Evolutionary conservation across 2,329 filamentous ascomycete genomes (phyloP), one percentile per base, ranked within the genome.

Genomic region (Calonectria pauciramosa): DNA sequence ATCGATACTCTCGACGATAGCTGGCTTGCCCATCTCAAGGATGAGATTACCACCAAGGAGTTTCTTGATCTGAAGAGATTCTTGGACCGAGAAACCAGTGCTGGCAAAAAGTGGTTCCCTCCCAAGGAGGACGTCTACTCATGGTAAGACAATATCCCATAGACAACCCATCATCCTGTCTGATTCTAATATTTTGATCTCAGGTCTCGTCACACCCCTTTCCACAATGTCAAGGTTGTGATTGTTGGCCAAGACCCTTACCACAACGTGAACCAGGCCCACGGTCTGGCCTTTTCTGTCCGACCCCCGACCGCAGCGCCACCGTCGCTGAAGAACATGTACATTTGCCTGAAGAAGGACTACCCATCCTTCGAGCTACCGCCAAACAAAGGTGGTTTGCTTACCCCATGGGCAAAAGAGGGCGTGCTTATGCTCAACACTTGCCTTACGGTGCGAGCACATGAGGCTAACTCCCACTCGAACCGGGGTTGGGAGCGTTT

Each of bases 201-300:
- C 41, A 98, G 96, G 96, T 98, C 96, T 75, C 94, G 96, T 32
- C 94, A 98, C 84, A 98, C 96, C 0, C 96, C 97, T 10, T 93
- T 99, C 80, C 88, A 93, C 87, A 93, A 90, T 18, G 96, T 99
- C 84, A 98, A 98, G 85, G 94, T 94, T 72, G 96, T 99, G 75
- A 96, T 99, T 82, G 86, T 99, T 70, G 97, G 97, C 78, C 97
- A 99, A 87, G 97, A 99, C 84, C 97, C 97, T 3, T 99, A 99
- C 85, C 97, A 99, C 88, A 98, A 98, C 84, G 85, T 92, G 84
- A 97, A 97, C 85, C 97, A 99, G 89, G 97, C 97, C 66, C 97
- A 99, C 85, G 97, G 97, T 54, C 93, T 99, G 73, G 96, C 95
- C 83, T 99, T 99, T 89, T 98, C 95, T 63, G 96, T 99, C 70